Base-by-base conservation (phyloP, 768 basidiomycete genomes). In the Mycena rebaudengoi region DNA sequence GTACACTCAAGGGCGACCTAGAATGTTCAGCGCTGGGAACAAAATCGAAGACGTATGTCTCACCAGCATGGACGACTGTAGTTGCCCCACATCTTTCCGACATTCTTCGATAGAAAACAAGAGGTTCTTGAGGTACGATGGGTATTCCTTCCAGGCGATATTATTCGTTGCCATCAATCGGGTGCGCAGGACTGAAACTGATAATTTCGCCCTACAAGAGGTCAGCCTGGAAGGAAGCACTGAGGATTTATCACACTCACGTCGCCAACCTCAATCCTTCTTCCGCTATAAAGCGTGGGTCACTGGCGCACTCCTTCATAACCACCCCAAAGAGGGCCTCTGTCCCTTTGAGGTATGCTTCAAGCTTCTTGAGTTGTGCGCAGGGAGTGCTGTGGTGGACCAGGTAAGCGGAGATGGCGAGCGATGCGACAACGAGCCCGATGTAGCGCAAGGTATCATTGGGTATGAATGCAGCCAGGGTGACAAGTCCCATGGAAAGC, bases 201-300 rank as follows among this genome's bases (percentile, higher is more conserved):
- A 25, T 10, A 29, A 40, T 11, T 62, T 62, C 1, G 18, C 12
- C 20, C 60, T 62, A 20, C 14, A 45, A 18, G 3, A 18, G 32
- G 2, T 21, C 7, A 3, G 21, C 5, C 11, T 14, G 18, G 14
- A 32, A 23, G 18, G 30, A 30, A 10, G 18, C 4, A 32, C n/a
- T n/a, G n/a, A n/a, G n/a, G n/a, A n/a, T n/a, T n/a, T n/a, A n/a
- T n/a, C n/a, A 18, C 20, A 40, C 52, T 13, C 28, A 62, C 60
- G 46, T 29, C 11, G 29, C 16, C 35, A 62, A 23, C 45, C 41
- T 62, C 45, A 54, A 32, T 0, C 35, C 45, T 0, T 43, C 45
- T 41, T 62, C 51, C n/a, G 29, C 30, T 3, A 62, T 14, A 45
- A 62, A 62, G 2, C 52, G 35, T 7, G 60, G 60, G 18, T 62